Evolutionary conservation across 1,139 yeast species (phyloP), one percentile per base, ranked within the genome.

Genomic region (Kurtzmaniella quercitrusa): DNA sequence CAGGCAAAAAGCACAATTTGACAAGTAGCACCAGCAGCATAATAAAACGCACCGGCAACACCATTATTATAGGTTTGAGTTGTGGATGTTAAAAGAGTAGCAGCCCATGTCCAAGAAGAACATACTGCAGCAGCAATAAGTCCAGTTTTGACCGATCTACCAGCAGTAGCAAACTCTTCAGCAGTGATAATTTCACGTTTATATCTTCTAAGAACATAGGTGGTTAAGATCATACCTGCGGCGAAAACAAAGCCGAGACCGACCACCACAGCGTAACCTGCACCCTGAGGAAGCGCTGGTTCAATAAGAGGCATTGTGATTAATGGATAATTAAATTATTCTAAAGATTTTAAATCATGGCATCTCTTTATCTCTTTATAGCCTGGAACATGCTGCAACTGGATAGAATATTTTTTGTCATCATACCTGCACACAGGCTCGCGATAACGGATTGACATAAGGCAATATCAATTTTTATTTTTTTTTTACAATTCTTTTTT

Each of bases 71-170:
- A 86, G 17, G 86, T 87, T 60, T 84, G 88, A n/a, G 91, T 64
- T 19, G 91, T 79, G 1, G 89, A 82, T 28, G 86, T 84, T 28
- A 87, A 72, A 39, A 88, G 65, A 2, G 95, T 87, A 2, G 95
- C 93, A 38, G 93, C 89, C 96, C 96, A 88, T 4, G 96, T 88
- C 96, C 96, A 89, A 9, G 93, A 82, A 18, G 89, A 81, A 7
- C 88, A 95, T 33, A 88, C 95, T 6, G 95, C 95, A 6, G 94
- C 82, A 9, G 93, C 82, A 48, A 88, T 84, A 50, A 88, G 68
- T 38, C 91, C 93, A 1, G 89, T 81, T 50, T 84, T 84, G 36
- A 88, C 94, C 3, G 86, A 71, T 60, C 96, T 75, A 47, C 94
- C 95, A 26, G 96, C 95, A 9, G 95, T 87, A 11, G 89, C 79